phyloP scores from a whole-genome alignment of 2,329 filamentous ascomycete species.

The Pseudogymnoascus sp. region DNA sequence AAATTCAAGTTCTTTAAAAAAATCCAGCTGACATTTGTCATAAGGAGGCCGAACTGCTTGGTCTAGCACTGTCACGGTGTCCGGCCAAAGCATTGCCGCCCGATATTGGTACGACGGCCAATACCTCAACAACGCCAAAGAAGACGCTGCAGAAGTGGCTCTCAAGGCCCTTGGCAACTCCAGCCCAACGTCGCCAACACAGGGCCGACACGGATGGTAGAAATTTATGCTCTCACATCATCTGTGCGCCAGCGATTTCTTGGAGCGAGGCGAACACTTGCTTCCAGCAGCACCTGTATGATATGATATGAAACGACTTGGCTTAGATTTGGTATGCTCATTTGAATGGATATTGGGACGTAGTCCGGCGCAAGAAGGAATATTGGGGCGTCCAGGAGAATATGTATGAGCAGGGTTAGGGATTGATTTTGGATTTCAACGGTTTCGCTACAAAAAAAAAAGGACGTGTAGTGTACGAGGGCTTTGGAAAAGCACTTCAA shows the following conservation, averaged over 20 bases:
- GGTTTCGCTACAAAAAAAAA: slow-evolving; percentile 1
- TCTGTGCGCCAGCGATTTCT: slow-evolving; percentile 5
- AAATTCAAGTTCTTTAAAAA: not conserved
- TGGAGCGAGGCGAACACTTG: slow-evolving; percentile 4
- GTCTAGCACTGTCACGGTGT: slow-evolving; percentile 74
- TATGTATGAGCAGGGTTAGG: slow-evolving; percentile 8
- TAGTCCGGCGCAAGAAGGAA: slow-evolving; percentile 7
- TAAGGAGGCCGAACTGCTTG: slow-evolving; percentile 83
- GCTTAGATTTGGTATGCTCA: slow-evolving; percentile 7
- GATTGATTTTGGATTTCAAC: slow-evolving; percentile 1
- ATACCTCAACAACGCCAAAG: slow-evolving; percentile 78
- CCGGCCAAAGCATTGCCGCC: slow-evolving; percentile 58
- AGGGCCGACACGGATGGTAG: slow-evolving; percentile 34
- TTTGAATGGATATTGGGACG: not conserved
- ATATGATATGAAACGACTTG: slow-evolving; percentile 9
- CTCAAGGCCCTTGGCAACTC: slow-evolving; percentile 47
- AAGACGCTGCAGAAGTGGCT: slow-evolving; percentile 85
- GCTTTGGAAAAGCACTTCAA: slow-evolving; percentile 5
- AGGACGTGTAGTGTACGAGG: not conserved
- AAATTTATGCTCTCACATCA: slow-evolving; percentile 3
- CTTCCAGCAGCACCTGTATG: slow-evolving; percentile 8
- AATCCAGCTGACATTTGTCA: slow-evolving; percentile 20
- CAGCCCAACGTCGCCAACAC: slow-evolving; percentile 36
- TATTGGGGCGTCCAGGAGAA: slow-evolving; percentile 6
- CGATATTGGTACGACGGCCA: slow-evolving; percentile 89